A percentile compares a stretch with the other conserved stretches of the same genome.
Conservation (phyloP, 805 yeast genomes). For the Pichia phayaonensis region DNA sequence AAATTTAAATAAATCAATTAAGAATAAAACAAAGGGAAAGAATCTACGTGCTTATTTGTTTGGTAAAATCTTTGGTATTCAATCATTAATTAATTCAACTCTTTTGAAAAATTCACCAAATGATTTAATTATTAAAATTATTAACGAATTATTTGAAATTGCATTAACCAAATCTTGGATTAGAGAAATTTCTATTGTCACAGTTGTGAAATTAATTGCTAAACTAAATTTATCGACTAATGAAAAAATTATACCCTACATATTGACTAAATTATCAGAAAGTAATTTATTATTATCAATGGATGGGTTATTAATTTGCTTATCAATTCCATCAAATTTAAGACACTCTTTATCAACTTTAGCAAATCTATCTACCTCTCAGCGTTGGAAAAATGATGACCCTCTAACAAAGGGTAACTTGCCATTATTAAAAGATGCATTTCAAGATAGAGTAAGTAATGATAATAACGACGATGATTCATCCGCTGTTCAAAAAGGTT, state of each 20-base stretch:
- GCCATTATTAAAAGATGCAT: constrained; percentile 49
- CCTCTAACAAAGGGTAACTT: constrained; percentile 71
- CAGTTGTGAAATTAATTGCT: constrained; percentile 50
- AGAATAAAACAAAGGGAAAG: constrained; percentile 56
- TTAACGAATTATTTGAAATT: constrained; percentile 46
- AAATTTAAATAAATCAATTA: constrained; percentile 33
- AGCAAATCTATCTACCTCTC: constrained; percentile 15
- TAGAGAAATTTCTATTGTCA: constrained; percentile 70
- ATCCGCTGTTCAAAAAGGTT: constrained; percentile 40
- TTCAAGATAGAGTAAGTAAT: constrained; percentile 49
- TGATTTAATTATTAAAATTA: constrained; percentile 29
- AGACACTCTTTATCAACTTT: constrained; percentile 14
- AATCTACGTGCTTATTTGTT: constrained; percentile 74
- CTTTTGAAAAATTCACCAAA: constrained; percentile 23
- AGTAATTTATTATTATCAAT: constrained; percentile 54
- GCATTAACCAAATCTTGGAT: constrained; percentile 73
- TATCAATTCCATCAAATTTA: constrained; percentile 37
- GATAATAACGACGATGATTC: constrained; percentile 21
- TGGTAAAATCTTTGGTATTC: constrained; percentile 81
- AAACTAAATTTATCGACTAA: constrained; percentile 16
- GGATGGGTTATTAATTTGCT: constrained; percentile 73
- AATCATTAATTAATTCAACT: constrained; percentile 56
- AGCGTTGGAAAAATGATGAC: constrained; percentile 61
- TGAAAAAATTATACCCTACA: constrained; percentile 12
- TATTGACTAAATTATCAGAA: constrained; percentile 39